Evolutionary conservation across 805 yeast species (phyloP).

Genomic region (Diddensiella santjacobensis): DNA sequence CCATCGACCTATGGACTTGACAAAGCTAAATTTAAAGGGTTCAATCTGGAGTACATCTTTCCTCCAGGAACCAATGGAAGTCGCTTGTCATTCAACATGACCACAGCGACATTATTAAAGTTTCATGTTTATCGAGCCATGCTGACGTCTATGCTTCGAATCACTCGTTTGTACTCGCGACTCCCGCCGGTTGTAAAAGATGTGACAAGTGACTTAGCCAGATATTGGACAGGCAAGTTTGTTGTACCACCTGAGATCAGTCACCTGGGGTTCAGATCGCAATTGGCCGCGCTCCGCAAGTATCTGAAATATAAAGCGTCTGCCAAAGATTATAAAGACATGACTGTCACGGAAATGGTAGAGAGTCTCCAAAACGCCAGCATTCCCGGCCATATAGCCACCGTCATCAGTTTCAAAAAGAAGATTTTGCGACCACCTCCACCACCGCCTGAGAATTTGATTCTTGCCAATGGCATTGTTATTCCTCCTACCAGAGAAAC

Average conservation of each 20-base stretch:
- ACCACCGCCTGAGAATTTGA: conserved; percentile 1
- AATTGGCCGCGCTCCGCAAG: background rate
- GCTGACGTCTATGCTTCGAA: conserved; percentile 11
- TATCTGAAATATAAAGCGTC: background rate
- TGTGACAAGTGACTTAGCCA: background rate
- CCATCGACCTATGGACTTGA: conserved; percentile 10
- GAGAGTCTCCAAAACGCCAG: background rate
- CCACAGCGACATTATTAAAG: conserved; percentile 20
- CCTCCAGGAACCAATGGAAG: conserved; percentile 21
- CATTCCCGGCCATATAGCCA: conserved; percentile 7
- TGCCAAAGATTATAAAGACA: background rate
- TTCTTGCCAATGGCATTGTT: conserved; percentile 11
- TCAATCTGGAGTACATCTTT: conserved; percentile 21
- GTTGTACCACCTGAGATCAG: conserved; percentile 5
- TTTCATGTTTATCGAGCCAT: conserved; percentile 21
- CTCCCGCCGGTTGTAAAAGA: conserved; percentile 1
- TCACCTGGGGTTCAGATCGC: background rate
- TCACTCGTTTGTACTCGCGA: conserved; percentile 6
- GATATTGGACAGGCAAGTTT: background rate
- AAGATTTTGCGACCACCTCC: conserved; percentile 4
- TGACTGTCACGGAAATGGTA: background rate
- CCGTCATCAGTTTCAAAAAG: conserved; percentile 7
- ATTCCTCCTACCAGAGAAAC: conserved; percentile 9
- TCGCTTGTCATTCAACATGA: conserved; percentile 5
- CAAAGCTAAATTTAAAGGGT: conserved; percentile 13